Evolutionary conservation across 805 yeast genomes (phyloP).

Genomic region (Kodamaea laetipori): DNA sequence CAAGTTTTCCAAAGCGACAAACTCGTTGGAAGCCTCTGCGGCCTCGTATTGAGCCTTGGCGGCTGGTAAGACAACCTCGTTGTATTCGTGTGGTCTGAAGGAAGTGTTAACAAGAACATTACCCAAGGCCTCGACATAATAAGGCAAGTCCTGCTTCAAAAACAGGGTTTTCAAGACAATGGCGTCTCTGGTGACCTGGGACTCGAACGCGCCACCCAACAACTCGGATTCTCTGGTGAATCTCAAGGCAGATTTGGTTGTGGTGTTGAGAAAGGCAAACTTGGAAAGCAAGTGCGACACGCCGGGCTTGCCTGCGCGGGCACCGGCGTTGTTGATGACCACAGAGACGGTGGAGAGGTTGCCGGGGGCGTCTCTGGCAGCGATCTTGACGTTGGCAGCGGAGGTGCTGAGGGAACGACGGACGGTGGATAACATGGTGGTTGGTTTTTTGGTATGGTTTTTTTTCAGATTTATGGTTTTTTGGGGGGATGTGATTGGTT

Average conservation of each 20-base stretch:
- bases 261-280: conserved; percentile 82
- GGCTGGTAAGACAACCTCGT: conserved; percentile 80
- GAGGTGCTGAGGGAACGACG: conserved; percentile 47
- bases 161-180: conserved; percentile 79
- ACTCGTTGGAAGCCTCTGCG: conserved; percentile 52
- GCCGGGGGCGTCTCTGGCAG: conserved; percentile 60
- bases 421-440: conserved; percentile 40
- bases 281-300: conserved; percentile 81
- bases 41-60: conserved; percentile 64
- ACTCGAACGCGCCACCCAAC: conserved; percentile 77
- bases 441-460: conserved; percentile 6
- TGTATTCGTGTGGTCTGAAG: conserved; percentile 80
- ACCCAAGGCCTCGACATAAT: conserved; percentile 83
- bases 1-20: conserved; percentile 72
- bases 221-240: conserved; percentile 93
- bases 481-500: conserved; percentile 10
- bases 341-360: conserved; percentile 76
- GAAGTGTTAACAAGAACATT: conserved; percentile 68
- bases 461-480: conserved; percentile 10
- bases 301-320: conserved; percentile 69
- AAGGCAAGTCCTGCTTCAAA: conserved; percentile 86
- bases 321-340: conserved; percentile 79
- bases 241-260: conserved; percentile 83
- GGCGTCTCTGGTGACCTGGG: conserved; percentile 79
- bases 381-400: conserved; percentile 41